Conservation (phyloP, 805 yeast species). For the Ogataea nonfermentans region DNA sequence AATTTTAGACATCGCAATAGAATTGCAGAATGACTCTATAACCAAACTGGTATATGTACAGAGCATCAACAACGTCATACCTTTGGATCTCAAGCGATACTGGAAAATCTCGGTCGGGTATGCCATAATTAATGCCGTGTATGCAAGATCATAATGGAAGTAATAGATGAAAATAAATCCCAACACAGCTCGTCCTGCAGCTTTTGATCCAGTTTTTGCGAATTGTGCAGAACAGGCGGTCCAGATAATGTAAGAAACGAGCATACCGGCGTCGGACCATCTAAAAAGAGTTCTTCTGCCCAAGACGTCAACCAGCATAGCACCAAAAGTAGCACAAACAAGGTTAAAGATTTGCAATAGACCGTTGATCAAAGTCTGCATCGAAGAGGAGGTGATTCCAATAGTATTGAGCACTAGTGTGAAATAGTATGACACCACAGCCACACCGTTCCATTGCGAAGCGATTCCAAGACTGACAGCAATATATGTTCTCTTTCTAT, state of each 20-base stretch:
- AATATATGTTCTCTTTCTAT: slow-evolving; percentile 39
- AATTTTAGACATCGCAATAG: slow-evolving; percentile 39
- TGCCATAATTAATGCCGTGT: slow-evolving; percentile 45
- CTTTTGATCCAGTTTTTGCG: slow-evolving; percentile 6
- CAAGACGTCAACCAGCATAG: slow-evolving; percentile 31
- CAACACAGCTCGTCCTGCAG: slow-evolving; percentile 26
- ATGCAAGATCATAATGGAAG: slow-evolving; percentile 42
- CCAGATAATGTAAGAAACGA: slow-evolving; percentile 41
- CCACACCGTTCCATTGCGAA: slow-evolving; percentile 46
- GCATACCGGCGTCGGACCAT: slow-evolving; percentile 37
- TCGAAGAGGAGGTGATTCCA: slow-evolving; percentile 48
- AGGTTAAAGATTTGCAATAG: slow-evolving; percentile 48
- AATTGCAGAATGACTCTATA: slow-evolving; percentile 24
- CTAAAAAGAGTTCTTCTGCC: slow-evolving; percentile 40
- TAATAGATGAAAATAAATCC: slow-evolving; percentile 31
- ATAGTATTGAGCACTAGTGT: slow-evolving; percentile 47
- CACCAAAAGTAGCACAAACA: slow-evolving; percentile 31
- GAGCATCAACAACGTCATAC: slow-evolving; percentile 36
- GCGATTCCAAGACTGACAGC: slow-evolving; percentile 31
- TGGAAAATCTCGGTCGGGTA: slow-evolving; percentile 51
- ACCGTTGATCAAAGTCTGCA: slow-evolving; percentile 51
- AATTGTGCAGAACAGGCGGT: slow-evolving; percentile 45
- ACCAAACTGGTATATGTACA: slow-evolving; percentile 4
- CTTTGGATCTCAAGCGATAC: slow-evolving; percentile 55
- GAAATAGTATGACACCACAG: slow-evolving; percentile 47